A percentile compares a stretch with the other conserved stretches of the same genome.
phyloP scores from a whole-genome alignment of 331 rosid genomes.

The Rosa hybrid region DNA sequence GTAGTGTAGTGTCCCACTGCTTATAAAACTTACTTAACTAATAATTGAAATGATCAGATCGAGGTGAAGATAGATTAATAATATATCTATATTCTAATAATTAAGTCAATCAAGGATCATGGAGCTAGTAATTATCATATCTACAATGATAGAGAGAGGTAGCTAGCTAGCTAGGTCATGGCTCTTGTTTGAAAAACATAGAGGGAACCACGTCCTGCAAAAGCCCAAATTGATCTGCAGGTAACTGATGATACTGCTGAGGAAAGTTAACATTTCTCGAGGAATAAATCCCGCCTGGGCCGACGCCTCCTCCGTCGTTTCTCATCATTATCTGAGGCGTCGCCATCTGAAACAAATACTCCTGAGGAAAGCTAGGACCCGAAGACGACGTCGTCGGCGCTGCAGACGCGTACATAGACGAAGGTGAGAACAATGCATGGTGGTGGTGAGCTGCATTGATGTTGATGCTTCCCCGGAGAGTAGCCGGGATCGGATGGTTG shows the following conservation, averaged over 20 bases:
- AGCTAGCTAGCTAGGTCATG: conserved; percentile 16
- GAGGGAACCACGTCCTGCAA: conserved; percentile 76
- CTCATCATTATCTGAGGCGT: conserved; percentile 1
- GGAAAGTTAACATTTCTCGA: background rate
- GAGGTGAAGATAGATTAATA: background rate
- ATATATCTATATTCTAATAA: background rate
- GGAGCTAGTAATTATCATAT: conserved; percentile 4
- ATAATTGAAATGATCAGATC: background rate
- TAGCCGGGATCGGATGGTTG: conserved; percentile 89
- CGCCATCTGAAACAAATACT: conserved; percentile 37
- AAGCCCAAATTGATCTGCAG: conserved; percentile 50
- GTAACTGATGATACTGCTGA: conserved; percentile 33
- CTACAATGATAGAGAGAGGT: background rate
- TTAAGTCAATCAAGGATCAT: conserved; percentile 9
- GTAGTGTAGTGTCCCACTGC: background rate
- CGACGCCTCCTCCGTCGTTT: conserved; percentile 18
- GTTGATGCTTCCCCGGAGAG: conserved; percentile 49
- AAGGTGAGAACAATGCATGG: conserved; percentile 55
- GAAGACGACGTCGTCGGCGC: conserved; percentile 33
- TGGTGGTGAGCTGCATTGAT: conserved; percentile 38
- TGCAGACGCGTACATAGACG: conserved; percentile 32
- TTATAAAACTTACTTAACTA: background rate
- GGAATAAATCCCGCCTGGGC: background rate
- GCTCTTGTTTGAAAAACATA: conserved; percentile 65
- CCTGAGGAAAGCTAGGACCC: conserved; percentile 51